Percentiles rank a stretch among this genome's conserved stretches.
These are phyloP conservation scores for Aspergillus fischeri DNA, from an alignment of 2,329 filamentous ascomycete species.

Conservation along the genomic window DNA sequence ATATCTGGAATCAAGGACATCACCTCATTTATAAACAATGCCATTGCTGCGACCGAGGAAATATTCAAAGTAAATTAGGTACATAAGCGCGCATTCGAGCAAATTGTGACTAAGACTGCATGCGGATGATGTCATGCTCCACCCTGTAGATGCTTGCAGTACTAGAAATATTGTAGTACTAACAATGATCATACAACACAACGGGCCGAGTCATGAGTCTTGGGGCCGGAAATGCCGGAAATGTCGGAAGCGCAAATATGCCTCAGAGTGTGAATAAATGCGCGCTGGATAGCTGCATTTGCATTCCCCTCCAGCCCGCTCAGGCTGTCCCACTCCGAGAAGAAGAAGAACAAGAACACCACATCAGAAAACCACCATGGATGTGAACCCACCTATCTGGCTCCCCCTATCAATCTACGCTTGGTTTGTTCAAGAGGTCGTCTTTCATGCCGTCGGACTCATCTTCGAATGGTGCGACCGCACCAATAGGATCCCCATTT, in stretches of 20 bases:
- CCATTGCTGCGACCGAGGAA: too few relatives aligned
- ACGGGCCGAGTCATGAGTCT: not conserved
- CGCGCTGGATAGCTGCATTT: not conserved
- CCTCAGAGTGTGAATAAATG: not conserved
- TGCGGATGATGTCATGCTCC: not conserved
- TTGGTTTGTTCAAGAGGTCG: not conserved
- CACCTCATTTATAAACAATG: too few relatives aligned
- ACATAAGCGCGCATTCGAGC: not conserved
- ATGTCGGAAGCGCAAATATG: not conserved
- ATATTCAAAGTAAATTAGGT: not conserved
- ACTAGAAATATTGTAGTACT: not conserved
- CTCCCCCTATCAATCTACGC: not conserved
- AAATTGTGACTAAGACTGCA: not conserved
- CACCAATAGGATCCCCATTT: not conserved
- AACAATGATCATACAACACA: not conserved
- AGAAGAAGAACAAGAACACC: not conserved
- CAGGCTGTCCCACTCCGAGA: not conserved
- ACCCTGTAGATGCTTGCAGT: not conserved
- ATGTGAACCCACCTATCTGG: not conserved
- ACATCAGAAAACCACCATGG: not conserved
- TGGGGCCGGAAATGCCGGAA: not conserved
- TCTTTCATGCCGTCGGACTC: not conserved
- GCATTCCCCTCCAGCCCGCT: not conserved
- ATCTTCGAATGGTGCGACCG: not conserved
- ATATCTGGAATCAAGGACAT: too few relatives aligned